These are phyloP conservation scores for Rosellinia necatrix DNA, from an alignment of 2,329 filamentous ascomycete genomes.

Conservation along the genomic window DNA sequence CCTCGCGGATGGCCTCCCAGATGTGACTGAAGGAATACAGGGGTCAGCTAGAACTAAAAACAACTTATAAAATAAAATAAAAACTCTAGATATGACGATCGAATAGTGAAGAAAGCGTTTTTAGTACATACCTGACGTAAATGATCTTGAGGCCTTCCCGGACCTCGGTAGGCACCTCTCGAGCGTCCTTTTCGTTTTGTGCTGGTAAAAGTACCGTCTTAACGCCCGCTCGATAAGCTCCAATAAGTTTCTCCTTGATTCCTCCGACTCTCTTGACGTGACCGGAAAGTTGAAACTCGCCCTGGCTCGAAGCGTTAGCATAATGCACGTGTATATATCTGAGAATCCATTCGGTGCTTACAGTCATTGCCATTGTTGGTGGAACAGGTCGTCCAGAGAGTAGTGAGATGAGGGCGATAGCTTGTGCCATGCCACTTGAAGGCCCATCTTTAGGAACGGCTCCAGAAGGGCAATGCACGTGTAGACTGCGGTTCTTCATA, in stretches of 20 bases:
- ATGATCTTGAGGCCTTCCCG: slow-evolving; percentile 85
- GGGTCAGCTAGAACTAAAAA: slow-evolving; percentile 26
- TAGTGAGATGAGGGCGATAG: slow-evolving; percentile 87
- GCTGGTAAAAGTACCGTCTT: slow-evolving; percentile 89
- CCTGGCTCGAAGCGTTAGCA: slow-evolving; percentile 48
- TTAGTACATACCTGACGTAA: slow-evolving; percentile 74
- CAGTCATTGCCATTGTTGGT: slow-evolving; percentile 93
- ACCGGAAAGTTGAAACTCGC: slow-evolving; percentile 79
- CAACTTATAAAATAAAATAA: slow-evolving; percentile 10
- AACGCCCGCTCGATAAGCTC: slow-evolving; percentile 88
- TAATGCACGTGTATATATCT: slow-evolving; percentile 26
- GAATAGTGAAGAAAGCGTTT: background rate
- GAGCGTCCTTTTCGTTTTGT: slow-evolving; percentile 89
- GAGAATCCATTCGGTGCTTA: slow-evolving; percentile 45
- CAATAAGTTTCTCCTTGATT: slow-evolving; percentile 98
- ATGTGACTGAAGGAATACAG: slow-evolving; percentile 66
- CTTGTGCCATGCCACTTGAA: slow-evolving; percentile 89
- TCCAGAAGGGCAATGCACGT: slow-evolving; percentile 94
- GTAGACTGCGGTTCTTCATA: slow-evolving; percentile 92
- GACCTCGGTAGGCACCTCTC: slow-evolving; percentile 89
- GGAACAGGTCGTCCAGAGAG: slow-evolving; percentile 87
- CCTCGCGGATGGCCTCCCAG: slow-evolving; percentile 87
- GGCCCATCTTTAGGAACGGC: slow-evolving; percentile 93
- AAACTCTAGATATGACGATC: background rate
- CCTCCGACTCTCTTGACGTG: slow-evolving; percentile 93